These are phyloP conservation scores for Dunaliella sp. DNA, from an alignment of 139 green algal species.

Conservation along the genomic window DNA sequence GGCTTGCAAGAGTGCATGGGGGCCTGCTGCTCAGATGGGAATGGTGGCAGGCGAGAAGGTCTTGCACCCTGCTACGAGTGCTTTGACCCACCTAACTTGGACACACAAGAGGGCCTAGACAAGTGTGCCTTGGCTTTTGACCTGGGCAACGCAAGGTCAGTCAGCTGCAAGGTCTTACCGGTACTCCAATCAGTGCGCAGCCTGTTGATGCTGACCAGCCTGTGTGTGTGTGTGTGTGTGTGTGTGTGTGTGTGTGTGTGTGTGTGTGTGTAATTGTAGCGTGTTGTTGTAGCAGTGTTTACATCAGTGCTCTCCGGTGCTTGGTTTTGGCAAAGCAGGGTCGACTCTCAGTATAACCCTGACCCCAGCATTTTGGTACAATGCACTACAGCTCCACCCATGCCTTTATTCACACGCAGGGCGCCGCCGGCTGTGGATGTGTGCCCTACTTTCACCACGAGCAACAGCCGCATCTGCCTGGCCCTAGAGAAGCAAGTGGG, in stretches of 20 bases:
- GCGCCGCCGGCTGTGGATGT: conserved; percentile 66
- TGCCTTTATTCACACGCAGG: conserved; percentile 33
- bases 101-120: conserved; percentile 11
- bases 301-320: too few relatives aligned
- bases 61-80: conserved; percentile 73
- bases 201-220: background rate
- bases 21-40: conserved; percentile 34
- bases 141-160: conserved; percentile 75
- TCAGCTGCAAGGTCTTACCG: background rate
- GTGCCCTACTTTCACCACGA: conserved; percentile 86
- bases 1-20: conserved; percentile 58
- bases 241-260: background rate
- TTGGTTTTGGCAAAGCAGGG: too few relatives aligned
- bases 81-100: conserved; percentile 37
- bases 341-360: too few relatives aligned
- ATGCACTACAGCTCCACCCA: too few relatives aligned
- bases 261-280: background rate
- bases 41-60: conserved; percentile 10
- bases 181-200: background rate
- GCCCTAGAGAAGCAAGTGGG: conserved; percentile 60
- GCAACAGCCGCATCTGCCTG: conserved; percentile 79
- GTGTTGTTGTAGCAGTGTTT: background rate
- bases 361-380: too few relatives aligned
- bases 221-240: background rate
- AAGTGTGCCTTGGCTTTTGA: conserved; percentile 70